Evolutionary conservation across 495 filamentous ascomycete species (phyloP).

Genomic region (Hypoxylon fuscum): DNA sequence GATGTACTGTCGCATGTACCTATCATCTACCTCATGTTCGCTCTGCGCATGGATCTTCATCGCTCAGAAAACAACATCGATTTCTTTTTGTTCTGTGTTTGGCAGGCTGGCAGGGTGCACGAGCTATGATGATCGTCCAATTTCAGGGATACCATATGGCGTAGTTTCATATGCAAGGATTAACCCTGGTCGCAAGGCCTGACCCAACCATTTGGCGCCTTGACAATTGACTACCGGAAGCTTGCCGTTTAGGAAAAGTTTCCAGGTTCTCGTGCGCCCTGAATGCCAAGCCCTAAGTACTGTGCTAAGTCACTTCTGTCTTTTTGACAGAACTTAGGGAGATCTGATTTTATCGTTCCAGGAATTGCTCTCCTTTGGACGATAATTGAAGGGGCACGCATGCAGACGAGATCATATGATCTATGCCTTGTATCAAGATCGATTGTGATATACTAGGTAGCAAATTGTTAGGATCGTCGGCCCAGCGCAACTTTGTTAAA

Average conservation of each 20-base stretch:
- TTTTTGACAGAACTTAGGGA: conserved; percentile 19
- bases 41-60: conserved; percentile 33
- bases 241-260: conserved; percentile 41
- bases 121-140: conserved; percentile 33
- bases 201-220: conserved; percentile 43
- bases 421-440: conserved; percentile 30
- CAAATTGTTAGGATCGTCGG: conserved; percentile 31
- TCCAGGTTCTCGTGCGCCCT: conserved; percentile 28
- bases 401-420: conserved; percentile 43
- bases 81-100: conserved; percentile 16
- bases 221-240: conserved; percentile 38
- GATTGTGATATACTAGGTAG: conserved; percentile 18
- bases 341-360: conserved; percentile 40
- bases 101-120: conserved; percentile 8
- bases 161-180: conserved; percentile 39
- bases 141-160: conserved; percentile 33
- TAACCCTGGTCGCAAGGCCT: conserved; percentile 21
- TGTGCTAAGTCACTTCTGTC: conserved; percentile 22
- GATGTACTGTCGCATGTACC: neutral
- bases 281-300: conserved; percentile 35
- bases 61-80: conserved; percentile 30
- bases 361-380: conserved; percentile 33
- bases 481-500: conserved; percentile 18
- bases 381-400: conserved; percentile 31
- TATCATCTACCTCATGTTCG: conserved; percentile 8